These are phyloP conservation scores for Gonium pectorale DNA, from an alignment of 139 green algal genomes.

Conservation along the genomic window DNA sequence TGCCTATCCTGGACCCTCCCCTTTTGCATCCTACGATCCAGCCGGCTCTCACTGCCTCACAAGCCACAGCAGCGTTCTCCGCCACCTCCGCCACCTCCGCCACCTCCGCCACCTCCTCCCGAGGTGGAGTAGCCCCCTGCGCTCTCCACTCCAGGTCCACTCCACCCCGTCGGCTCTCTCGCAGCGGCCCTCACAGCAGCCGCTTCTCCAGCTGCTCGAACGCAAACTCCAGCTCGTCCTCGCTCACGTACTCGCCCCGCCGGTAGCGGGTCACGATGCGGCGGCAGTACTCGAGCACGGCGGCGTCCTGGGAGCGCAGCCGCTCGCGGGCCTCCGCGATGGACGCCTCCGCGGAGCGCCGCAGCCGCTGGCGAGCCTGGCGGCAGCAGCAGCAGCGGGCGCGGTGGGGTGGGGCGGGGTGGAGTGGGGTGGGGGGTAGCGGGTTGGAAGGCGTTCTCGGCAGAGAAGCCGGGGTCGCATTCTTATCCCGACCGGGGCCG, in stretches of 20 bases:
- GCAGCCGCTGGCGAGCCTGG: slow-evolving; percentile 40
- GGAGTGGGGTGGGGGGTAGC: too few relatives aligned
- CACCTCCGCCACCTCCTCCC: neutral
- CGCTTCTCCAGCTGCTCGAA: slow-evolving; percentile 64
- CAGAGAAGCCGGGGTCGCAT: too few relatives aligned
- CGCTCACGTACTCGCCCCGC: slow-evolving; percentile 58
- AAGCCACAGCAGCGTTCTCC: neutral
- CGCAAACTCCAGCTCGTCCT: slow-evolving; percentile 68
- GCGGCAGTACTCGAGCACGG: slow-evolving; percentile 44
- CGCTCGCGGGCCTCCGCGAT: slow-evolving; percentile 43
- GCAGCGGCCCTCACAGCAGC: slow-evolving; percentile 28
- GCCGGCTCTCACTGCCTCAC: too few relatives aligned
- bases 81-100: neutral
- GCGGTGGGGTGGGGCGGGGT: too few relatives aligned
- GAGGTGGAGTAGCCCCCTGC: too few relatives aligned
- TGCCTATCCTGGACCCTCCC: too few relatives aligned
- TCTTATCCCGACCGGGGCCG: too few relatives aligned
- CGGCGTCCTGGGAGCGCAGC: slow-evolving; percentile 24
- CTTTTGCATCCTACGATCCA: too few relatives aligned
- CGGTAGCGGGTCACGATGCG: slow-evolving; percentile 60
- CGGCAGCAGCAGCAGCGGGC: too few relatives aligned
- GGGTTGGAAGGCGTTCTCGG: too few relatives aligned
- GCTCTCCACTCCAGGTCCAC: too few relatives aligned
- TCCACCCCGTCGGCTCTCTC: too few relatives aligned
- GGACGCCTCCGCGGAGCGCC: slow-evolving; percentile 32